Conservation (phyloP, 331 rosid genomes). For the Telfairia occidentalis region DNA sequence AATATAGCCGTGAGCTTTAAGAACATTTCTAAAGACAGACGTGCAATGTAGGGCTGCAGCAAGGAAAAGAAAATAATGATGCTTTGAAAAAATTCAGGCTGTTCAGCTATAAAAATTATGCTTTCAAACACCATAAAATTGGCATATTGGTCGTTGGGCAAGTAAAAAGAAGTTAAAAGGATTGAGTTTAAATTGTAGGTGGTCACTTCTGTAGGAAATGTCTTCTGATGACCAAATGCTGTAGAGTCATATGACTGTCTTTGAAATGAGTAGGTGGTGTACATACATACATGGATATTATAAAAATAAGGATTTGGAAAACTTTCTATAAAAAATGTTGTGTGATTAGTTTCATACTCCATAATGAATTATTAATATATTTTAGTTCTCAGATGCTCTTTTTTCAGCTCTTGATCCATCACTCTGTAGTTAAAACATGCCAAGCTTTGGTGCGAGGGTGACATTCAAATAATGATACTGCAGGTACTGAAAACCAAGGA, state of each 20-base stretch:
- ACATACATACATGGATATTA: too few relatives aligned
- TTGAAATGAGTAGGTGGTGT: too few relatives aligned
- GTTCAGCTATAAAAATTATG: background rate
- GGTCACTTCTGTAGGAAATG: too few relatives aligned
- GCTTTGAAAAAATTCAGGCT: background rate
- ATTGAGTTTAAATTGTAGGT: too few relatives aligned
- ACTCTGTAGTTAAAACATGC: background rate
- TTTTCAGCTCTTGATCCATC: background rate
- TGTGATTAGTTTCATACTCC: background rate
- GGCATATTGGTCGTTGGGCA: too few relatives aligned
- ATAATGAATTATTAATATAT: background rate
- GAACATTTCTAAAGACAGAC: background rate
- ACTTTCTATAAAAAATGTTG: background rate
- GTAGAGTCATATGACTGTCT: too few relatives aligned
- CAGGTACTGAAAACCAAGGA: conserved; percentile 66
- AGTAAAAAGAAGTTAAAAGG: too few relatives aligned
- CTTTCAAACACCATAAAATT: background rate
- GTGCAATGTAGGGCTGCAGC: background rate
- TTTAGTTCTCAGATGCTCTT: background rate
- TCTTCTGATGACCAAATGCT: too few relatives aligned
- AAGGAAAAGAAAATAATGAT: background rate
- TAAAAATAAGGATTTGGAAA: background rate
- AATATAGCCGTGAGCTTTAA: background rate
- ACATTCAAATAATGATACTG: conserved; percentile 12
- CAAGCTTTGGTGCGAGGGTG: background rate